Percentiles rank a stretch among this genome's conserved stretches.
Conservation (phyloP, 306 rosid species). For the Quillaja saponaria region DNA sequence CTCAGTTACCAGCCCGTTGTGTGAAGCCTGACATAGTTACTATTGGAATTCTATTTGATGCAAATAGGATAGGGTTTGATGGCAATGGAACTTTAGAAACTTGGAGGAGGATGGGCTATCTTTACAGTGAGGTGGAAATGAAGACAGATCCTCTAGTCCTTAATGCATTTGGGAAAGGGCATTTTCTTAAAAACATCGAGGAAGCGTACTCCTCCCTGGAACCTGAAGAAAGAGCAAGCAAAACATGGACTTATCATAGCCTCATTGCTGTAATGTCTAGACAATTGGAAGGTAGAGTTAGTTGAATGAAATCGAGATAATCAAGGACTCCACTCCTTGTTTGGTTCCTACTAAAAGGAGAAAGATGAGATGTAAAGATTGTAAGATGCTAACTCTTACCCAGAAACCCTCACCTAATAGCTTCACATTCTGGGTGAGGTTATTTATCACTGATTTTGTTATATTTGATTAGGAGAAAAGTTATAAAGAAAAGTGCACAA, state of each 20-base stretch:
- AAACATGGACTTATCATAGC: constrained; percentile 51
- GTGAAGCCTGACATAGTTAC: constrained; percentile 60
- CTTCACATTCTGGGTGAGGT: too few species aligned
- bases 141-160: constrained; percentile 69
- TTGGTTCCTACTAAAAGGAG: neutral
- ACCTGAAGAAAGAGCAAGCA: constrained; percentile 46
- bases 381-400: too few species aligned
- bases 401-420: too few species aligned
- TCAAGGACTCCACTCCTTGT: neutral
- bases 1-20: constrained; percentile 35
- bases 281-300: constrained; percentile 20
- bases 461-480: too few species aligned
- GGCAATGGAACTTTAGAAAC: constrained; percentile 42
- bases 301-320: constrained; percentile 24
- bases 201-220: constrained; percentile 49
- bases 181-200: constrained; percentile 59
- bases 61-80: constrained; percentile 55
- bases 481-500: too few species aligned
- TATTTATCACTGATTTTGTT: too few species aligned
- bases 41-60: constrained; percentile 64
- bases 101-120: constrained; percentile 60
- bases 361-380: neutral
- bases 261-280: constrained; percentile 52
- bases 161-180: constrained; percentile 72
- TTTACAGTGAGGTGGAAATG: constrained; percentile 51